Evolutionary conservation across 2,329 filamentous ascomycete species (phyloP).

Genomic region (Diplodia seriata): DNA sequence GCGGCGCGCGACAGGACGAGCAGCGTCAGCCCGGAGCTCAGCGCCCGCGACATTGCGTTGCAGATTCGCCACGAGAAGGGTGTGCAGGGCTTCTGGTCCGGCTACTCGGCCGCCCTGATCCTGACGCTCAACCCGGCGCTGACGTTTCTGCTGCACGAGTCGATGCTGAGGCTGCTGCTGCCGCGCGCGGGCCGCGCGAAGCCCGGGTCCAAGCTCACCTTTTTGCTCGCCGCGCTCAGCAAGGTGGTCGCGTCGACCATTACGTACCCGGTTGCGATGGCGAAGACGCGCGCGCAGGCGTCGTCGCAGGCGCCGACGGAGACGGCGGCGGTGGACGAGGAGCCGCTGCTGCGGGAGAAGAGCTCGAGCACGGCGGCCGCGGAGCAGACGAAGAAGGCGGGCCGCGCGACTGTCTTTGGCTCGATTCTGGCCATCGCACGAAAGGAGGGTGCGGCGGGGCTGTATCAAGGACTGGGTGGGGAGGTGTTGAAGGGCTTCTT

Average conservation of each 20-base stretch:
- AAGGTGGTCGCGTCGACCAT: conserved; percentile 78
- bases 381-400: conserved; percentile 37
- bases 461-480: conserved; percentile 78
- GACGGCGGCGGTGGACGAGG: neutral
- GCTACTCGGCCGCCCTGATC: conserved; percentile 80
- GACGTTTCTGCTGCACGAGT: conserved; percentile 82
- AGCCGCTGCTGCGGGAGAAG: conserved; percentile 13
- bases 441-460: conserved; percentile 69
- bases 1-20: conserved; percentile 48
- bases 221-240: conserved; percentile 75
- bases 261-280: conserved; percentile 86
- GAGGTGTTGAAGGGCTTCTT: conserved; percentile 86
- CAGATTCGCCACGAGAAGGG: conserved; percentile 74
- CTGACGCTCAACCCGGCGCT: conserved; percentile 85
- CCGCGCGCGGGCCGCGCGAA: conserved; percentile 59
- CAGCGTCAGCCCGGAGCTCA: conserved; percentile 42
- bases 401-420: conserved; percentile 65
- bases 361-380: conserved; percentile 30
- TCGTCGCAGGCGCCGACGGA: conserved; percentile 47
- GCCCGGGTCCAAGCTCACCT: conserved; percentile 63
- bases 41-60: conserved; percentile 64
- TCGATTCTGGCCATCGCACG: conserved; percentile 65
- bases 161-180: conserved; percentile 68
- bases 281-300: conserved; percentile 80
- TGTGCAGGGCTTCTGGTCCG: conserved; percentile 80